Conservation (phyloP, 169 alveolate species). For the Eimeria falciformis region DNA sequence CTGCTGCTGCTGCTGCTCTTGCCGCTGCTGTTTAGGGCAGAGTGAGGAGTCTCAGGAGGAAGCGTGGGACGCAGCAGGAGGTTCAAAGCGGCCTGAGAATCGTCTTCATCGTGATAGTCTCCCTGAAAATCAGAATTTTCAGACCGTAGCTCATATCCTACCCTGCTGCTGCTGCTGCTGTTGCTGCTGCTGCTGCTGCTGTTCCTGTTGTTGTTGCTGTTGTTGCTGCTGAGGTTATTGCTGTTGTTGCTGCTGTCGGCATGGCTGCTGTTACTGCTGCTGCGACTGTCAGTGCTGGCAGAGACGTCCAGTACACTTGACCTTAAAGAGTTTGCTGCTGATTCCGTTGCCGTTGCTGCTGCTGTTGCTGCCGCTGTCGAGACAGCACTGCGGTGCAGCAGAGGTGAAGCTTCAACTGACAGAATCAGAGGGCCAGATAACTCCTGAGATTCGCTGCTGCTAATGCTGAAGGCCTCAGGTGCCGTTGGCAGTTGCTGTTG, state of each 20-base stretch:
- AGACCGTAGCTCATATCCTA: too few species aligned
- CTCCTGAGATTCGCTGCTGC: constrained; percentile 53
- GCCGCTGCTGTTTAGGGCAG: constrained; percentile 18
- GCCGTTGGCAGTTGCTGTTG: constrained; percentile 13
- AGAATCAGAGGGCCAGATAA: constrained; percentile 28
- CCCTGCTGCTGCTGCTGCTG: neutral
- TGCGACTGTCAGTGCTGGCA: neutral
- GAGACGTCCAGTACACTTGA: neutral
- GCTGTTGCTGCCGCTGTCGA: neutral
- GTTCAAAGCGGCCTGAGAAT: neutral
- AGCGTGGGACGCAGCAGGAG: constrained; percentile 32
- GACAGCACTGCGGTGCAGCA: neutral
- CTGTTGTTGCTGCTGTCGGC: neutral
- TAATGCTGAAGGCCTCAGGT: constrained; percentile 44
- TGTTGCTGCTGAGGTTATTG: neutral
- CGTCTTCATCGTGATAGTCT: neutral
- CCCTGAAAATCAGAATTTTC: neutral
- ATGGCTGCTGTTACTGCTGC: constrained; percentile 15
- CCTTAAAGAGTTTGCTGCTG: too few species aligned
- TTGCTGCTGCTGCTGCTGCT: neutral
- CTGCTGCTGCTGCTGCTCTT: constrained; percentile 51
- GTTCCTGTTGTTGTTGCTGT: neutral
- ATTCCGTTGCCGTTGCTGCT: constrained; percentile 8
- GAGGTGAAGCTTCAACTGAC: neutral
- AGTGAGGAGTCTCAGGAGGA: neutral